A percentile compares a stretch with the other conserved stretches of the same genome.
Evolutionary conservation across 306 rosid genomes (phyloP).

Genomic region (Sindora glabra): DNA sequence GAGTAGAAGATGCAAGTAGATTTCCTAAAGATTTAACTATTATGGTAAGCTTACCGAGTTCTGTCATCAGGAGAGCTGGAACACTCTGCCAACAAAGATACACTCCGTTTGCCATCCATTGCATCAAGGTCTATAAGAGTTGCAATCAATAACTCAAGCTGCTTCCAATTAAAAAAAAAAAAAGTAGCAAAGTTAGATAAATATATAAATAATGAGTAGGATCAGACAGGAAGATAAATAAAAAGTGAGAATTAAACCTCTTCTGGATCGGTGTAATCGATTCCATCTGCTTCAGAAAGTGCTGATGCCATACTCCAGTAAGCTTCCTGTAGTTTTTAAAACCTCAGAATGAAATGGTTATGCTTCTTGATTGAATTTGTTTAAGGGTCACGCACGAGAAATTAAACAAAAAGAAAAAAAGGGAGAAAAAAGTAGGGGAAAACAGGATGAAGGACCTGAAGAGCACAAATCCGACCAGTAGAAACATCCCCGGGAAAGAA

Average conservation of each 20-base stretch:
- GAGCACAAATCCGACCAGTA: conserved; percentile 51
- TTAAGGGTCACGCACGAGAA: background rate
- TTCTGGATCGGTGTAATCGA: conserved; percentile 91
- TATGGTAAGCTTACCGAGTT: conserved; percentile 51
- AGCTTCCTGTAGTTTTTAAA: conserved; percentile 58
- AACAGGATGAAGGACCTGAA: conserved; percentile 63
- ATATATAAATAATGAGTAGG: conserved; percentile 1
- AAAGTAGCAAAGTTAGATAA: background rate
- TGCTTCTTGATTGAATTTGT: conserved; percentile 6
- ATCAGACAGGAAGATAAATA: conserved; percentile 5
- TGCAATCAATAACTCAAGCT: conserved; percentile 86
- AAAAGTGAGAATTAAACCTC: conserved; percentile 56
- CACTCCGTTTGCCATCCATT: conserved; percentile 91
- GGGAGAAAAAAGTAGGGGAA: background rate
- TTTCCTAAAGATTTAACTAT: background rate
- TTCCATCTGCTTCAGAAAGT: conserved; percentile 92
- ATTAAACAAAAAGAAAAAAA: background rate
- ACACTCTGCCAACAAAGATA: conserved; percentile 73
- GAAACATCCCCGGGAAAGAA: conserved; percentile 75
- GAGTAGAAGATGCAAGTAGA: background rate
- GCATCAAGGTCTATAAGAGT: conserved; percentile 95
- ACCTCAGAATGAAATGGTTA: conserved; percentile 8
- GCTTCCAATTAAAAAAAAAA: conserved; percentile 28
- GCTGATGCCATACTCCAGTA: conserved; percentile 94
- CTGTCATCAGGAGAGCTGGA: conserved; percentile 85